These are phyloP conservation scores for Aspergillus piperis DNA, from an alignment of 2,329 filamentous ascomycete species.

Conservation along the genomic window DNA sequence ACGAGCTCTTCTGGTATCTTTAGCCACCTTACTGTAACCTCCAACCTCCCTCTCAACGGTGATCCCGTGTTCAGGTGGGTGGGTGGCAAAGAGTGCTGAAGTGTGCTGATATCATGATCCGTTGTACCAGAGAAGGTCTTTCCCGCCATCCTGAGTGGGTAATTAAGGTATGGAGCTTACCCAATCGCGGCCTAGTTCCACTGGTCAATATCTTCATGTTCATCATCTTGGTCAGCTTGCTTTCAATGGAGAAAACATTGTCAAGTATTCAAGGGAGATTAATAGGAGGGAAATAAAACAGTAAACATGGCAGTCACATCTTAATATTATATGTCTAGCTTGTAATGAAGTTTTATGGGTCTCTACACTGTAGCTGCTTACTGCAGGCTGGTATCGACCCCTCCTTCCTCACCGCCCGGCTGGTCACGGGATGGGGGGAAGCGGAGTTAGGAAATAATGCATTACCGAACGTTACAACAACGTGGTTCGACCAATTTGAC, in stretches of 20 bases:
- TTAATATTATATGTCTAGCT: no score
- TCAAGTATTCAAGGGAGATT: no score
- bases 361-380: no score
- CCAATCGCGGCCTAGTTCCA: not conserved
- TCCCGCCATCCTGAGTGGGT: not conserved
- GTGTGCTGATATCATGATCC: conserved; percentile 10
- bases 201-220: not conserved
- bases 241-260: no score
- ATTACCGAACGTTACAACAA: not conserved
- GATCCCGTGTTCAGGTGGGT: not conserved
- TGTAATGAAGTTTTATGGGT: no score
- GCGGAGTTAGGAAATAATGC: conserved; percentile 8
- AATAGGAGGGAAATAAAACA: no score
- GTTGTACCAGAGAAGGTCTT: not conserved
- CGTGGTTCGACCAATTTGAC: not conserved
- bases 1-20: not conserved
- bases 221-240: no score
- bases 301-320: no score
- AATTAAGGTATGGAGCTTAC: not conserved
- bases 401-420: conserved; percentile 6
- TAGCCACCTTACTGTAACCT: not conserved
- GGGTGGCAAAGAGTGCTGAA: not conserved
- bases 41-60: no score
- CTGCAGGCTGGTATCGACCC: not conserved
- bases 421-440: not conserved